Evolutionary conservation across 345 rosid genomes (phyloP), one percentile per base, ranked within the genome.

Genomic region (Bruguiera gymnorhiza): DNA sequence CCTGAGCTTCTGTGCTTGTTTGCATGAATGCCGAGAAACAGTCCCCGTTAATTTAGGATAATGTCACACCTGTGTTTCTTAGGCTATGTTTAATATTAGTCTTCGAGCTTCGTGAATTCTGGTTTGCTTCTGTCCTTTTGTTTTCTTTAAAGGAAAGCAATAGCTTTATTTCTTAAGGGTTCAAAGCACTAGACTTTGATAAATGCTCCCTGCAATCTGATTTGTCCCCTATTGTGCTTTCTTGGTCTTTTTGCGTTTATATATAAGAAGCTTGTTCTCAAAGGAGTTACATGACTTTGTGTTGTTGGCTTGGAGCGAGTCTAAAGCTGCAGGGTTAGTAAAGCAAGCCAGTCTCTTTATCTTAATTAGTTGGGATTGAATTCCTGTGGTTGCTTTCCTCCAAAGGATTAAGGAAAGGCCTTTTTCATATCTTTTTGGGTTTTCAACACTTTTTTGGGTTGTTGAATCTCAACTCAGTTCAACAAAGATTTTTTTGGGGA

Each of bases 101-200:
- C 60, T 56, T 78, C 68, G 86, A 78, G 79, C 68, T 80, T 69
- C 67, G 79, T 69, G 66, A 73, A 39, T 71, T 75, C 76, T 71
- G 79, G 50, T 63, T 66, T 75, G 75, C 21, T 46, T 69, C 60
- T 32, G 29, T 65, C 75, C 50, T 34, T 56, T 59, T 66, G 51
- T 7, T 62, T 16, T 21, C 29, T 69, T 48, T 48, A 13, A 51
- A 26, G 54, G 30, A 65, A 61, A 23, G 32, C 26, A 10, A 2
- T 23, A 26, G 58, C 68, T 80, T 61, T 62, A 65, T 73, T 79
- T 75, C 79, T 27, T 65, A 83, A 67, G 26, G 70, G 62, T 80
- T 83, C 80, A 78, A 74, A 83, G 82, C 87, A 83, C 84, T 59
- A 83, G 83, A 73, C 31, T 65, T 72, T 60, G 79, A 68, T 36